A percentile compares a stretch with the other conserved stretches of the same genome.
Conservation (phyloP, 495 filamentous ascomycete genomes). For the Penicillium longicatenatum region DNA sequence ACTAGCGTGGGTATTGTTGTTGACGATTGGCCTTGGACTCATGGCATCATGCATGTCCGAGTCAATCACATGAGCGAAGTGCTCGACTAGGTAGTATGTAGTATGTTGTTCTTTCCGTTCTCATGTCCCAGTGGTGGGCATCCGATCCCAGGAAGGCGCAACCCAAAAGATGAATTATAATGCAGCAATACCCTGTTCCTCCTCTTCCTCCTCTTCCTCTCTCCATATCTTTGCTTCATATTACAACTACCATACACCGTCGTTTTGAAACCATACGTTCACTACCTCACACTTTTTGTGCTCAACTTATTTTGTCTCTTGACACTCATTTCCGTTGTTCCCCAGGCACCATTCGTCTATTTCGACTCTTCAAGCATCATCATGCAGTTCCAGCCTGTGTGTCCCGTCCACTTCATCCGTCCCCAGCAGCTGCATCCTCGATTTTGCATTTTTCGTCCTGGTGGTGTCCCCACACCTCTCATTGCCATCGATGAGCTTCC, state of each 20-base stretch:
- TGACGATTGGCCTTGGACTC: background rate
- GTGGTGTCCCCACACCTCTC: constrained; percentile 28
- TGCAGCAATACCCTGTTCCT: background rate
- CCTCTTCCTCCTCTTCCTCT: constrained; percentile 1
- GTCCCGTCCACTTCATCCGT: background rate
- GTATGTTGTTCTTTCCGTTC: background rate
- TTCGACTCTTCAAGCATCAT: background rate
- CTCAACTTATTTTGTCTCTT: background rate
- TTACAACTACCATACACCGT: constrained; percentile 1
- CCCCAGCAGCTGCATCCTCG: constrained; percentile 31
- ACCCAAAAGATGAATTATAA: too few relatives aligned
- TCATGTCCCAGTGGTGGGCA: background rate
- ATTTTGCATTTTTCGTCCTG: constrained; percentile 41
- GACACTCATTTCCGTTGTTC: too few relatives aligned
- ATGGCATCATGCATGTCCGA: background rate
- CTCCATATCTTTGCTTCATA: background rate
- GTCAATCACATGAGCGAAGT: background rate
- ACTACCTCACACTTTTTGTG: background rate
- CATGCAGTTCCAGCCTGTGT: constrained; percentile 4
- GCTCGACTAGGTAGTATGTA: background rate
- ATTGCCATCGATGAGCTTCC: constrained; percentile 44
- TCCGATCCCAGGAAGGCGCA: background rate
- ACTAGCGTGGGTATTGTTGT: background rate
- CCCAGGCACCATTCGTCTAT: too few relatives aligned
- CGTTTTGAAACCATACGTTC: constrained; percentile 3